Evolutionary conservation across 2,329 filamentous ascomycete genomes (phyloP), one percentile per base, ranked within the genome.

Genomic region (Fusarium dimerum): DNA sequence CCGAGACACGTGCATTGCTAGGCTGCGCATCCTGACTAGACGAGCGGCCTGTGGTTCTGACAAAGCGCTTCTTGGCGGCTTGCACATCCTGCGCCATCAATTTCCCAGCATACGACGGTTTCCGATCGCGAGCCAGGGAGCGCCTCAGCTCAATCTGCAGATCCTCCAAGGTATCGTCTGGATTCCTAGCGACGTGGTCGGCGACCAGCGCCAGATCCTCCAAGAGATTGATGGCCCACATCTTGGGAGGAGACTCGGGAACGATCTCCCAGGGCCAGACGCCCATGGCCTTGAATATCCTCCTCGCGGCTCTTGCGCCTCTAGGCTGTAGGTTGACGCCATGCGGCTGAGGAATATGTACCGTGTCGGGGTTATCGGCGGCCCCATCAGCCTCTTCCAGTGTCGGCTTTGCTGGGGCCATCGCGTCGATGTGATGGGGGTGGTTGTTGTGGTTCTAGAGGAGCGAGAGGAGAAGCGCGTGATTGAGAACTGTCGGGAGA

Each of bases 221-320:
- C n/a, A 66, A 52, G 20, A 66, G 43, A 54, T 66, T 65, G 36
- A 66, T 66, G 30, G 63, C 63, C 63, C 63, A 66, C 56, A 65
- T 64, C 55, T 66, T 66, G 1, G 63, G 63, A n/a, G 63, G 63
- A 30, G 63, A 57, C 50, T 66, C 63, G 17, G 63, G 63, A 40
- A 66, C 63, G 26, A 66, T 66, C 29, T 66, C 63, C 63, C 63
- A 66, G 38, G 63, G 63, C 63, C 63, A 66, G 34, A 66, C 63
- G 41, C 61, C 60, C 58, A 66, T 61, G 29, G 61, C 63, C 40
- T 60, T 59, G 46, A 62, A 64, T 39, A 66, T 65, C 39, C 63
- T 52, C 39, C 63, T 55, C 38, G 63, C 63, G 13, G 63, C 63
- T 15, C 63, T 60, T n/a, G 63, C 62, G 42, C 63, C 63, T 44